Percentiles rank a stretch among this genome's conserved stretches.
Evolutionary conservation across 257 asterid species (phyloP).

Genomic region (Solanum lignicaule): DNA sequence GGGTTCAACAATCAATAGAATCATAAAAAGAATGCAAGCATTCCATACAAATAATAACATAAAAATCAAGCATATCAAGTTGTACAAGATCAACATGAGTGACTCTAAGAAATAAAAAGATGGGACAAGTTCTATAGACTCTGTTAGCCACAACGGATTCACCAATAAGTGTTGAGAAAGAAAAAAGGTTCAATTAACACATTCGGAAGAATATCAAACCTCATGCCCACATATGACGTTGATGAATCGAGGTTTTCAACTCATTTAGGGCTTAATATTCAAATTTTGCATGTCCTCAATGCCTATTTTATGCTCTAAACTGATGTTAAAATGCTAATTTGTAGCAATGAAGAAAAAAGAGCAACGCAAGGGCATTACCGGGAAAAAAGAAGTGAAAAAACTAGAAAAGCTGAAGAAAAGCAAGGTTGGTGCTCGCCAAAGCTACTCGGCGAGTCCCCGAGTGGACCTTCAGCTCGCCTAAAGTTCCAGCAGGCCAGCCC

Average conservation of each 20-base stretch:
- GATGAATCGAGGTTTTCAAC: neutral
- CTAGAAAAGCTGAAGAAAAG: neutral
- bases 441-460: neutral
- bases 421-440: neutral
- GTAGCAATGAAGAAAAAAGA: too few relatives aligned
- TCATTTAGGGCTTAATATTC: neutral
- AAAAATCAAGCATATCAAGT: neutral
- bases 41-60: neutral
- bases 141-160: neutral
- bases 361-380: neutral
- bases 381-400: accelerated
- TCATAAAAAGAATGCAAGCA: neutral
- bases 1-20: neutral
- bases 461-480: neutral
- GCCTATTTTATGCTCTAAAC: neutral
- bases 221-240: neutral
- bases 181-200: neutral
- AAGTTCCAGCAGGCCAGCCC: neutral
- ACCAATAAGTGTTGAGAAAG: neutral
- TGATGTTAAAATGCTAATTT: too few relatives aligned
- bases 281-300: neutral
- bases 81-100: neutral
- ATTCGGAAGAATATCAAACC: neutral
- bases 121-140: neutral
- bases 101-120: neutral